These are phyloP conservation scores for Closterium sp. DNA, from an alignment of 139 green algal genomes.

Conservation along the genomic window DNA sequence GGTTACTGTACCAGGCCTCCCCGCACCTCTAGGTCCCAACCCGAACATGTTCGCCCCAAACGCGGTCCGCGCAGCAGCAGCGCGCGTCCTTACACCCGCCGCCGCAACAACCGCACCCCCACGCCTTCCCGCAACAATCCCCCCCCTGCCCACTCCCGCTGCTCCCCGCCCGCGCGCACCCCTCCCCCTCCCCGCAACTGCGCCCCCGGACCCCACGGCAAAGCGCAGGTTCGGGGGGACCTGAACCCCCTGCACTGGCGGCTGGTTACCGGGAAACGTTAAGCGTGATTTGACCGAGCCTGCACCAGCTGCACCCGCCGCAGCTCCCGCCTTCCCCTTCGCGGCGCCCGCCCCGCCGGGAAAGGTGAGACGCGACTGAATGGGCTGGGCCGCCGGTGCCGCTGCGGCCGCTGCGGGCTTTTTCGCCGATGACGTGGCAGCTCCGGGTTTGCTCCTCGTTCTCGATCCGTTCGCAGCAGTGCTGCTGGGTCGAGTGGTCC, in stretches of 20 bases:
- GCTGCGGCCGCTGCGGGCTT: background rate
- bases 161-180: background rate
- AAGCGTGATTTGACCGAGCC: background rate
- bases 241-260: background rate
- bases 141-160: background rate
- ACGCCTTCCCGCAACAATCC: background rate
- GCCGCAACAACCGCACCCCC: background rate
- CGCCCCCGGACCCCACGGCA: background rate
- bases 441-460: background rate
- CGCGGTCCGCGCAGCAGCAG: background rate
- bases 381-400: background rate
- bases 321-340: background rate
- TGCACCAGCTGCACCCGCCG: background rate
- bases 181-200: background rate
- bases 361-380: background rate
- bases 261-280: background rate
- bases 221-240: background rate
- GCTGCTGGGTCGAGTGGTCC: background rate
- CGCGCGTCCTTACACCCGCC: background rate
- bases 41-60: background rate
- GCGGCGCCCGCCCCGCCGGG: too few relatives aligned
- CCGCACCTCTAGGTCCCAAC: background rate
- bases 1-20: background rate
- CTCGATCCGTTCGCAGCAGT: background rate
- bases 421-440: background rate